Evolutionary conservation across 2,329 filamentous ascomycete genomes (phyloP).

Genomic region (Nigrograna mackinnonii): DNA sequence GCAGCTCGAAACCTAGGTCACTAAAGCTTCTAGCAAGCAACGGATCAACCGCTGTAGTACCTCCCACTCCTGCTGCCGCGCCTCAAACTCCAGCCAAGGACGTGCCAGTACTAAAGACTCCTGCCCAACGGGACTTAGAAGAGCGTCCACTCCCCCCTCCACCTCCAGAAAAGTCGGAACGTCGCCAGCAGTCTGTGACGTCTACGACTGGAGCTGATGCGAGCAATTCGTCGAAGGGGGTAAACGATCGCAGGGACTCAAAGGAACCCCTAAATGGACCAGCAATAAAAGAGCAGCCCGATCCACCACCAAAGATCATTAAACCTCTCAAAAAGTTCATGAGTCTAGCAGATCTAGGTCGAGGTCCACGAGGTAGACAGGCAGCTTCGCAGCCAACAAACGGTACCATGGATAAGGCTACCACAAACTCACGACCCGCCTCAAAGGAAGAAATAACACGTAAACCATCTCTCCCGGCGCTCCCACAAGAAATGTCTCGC

Average conservation of each 20-base stretch:
- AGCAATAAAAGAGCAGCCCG: constrained; percentile 29
- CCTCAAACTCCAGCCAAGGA: constrained; percentile 7
- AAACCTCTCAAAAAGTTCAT: constrained; percentile 30
- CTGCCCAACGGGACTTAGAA: constrained; percentile 7
- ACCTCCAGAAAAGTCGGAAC: constrained; percentile 37
- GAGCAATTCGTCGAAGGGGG: no score
- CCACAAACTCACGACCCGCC: no score
- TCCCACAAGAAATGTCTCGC: no score
- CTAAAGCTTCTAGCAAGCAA: constrained; percentile 39
- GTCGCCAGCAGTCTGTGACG: constrained; percentile 13
- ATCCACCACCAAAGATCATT: constrained; percentile 14
- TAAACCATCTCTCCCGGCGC: neutral
- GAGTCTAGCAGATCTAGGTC: constrained; percentile 30
- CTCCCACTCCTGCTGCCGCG: constrained; percentile 23
- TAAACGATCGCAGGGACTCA: no score
- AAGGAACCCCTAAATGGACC: constrained; percentile 4
- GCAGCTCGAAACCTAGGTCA: constrained; percentile 37
- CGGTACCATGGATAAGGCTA: no score
- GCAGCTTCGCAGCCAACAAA: no score
- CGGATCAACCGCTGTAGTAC: constrained; percentile 40
- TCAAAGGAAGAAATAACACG: neutral
- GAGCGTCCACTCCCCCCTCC: constrained; percentile 35
- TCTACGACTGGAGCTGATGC: no score
- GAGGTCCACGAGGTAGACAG: constrained; percentile 33
- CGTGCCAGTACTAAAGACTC: no score